A percentile compares a stretch with the other conserved stretches of the same genome.
These are phyloP conservation scores for Podila clonocystis DNA, from an alignment of 192 early-diverging fungal species.

Conservation along the genomic window DNA sequence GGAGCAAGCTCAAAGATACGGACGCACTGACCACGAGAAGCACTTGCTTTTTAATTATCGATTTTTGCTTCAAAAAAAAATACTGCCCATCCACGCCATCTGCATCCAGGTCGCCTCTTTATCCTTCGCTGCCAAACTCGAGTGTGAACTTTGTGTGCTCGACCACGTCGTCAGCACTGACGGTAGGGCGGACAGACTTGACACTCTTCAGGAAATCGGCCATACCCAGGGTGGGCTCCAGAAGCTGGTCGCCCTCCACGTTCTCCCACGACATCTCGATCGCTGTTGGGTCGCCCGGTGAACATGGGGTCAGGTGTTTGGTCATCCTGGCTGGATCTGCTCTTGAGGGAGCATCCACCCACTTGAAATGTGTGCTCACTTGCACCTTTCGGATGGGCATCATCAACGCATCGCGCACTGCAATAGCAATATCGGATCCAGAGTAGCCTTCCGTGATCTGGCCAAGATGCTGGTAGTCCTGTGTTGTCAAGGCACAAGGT, in stretches of 20 bases:
- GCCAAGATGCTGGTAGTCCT: slow-evolving; percentile 82
- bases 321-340: slow-evolving; percentile 59
- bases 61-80: too few species aligned
- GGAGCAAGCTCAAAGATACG: too few species aligned
- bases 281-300: slow-evolving; percentile 89
- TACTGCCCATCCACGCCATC: too few species aligned
- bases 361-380: slow-evolving; percentile 91
- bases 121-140: slow-evolving; percentile 75
- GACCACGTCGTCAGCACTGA: slow-evolving; percentile 83
- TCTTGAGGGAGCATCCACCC: slow-evolving; percentile 70
- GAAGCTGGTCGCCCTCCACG: slow-evolving; percentile 82
- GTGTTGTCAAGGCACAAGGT: slow-evolving; percentile 76
- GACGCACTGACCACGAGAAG: too few species aligned
- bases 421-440: slow-evolving; percentile 95
- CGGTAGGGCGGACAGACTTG: slow-evolving; percentile 79
- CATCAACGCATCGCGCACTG: slow-evolving; percentile 97
- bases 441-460: slow-evolving; percentile 91
- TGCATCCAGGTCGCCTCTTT: background rate
- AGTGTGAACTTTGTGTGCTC: slow-evolving; percentile 92
- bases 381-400: slow-evolving; percentile 97
- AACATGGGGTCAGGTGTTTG: slow-evolving; percentile 89
- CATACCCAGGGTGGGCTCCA: slow-evolving; percentile 90
- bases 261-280: slow-evolving; percentile 91
- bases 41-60: too few species aligned
- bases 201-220: slow-evolving; percentile 89